These are phyloP conservation scores for Conticribra weissflogii DNA, from an alignment of 108 stramenopile genomes.

Conservation along the genomic window DNA sequence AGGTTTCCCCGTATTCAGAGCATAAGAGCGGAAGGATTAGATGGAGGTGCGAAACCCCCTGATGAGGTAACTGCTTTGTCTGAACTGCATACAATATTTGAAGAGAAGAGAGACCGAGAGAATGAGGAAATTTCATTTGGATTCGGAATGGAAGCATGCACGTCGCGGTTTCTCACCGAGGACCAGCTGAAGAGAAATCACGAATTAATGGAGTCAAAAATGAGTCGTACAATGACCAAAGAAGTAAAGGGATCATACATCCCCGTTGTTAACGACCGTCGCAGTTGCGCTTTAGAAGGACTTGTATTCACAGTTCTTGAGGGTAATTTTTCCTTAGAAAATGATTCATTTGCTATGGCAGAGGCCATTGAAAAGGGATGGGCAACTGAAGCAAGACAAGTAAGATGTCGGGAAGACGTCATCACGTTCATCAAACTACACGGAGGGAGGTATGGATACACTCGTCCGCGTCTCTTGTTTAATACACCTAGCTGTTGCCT, in stretches of 20 bases:
- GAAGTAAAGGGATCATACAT: constrained; percentile 37
- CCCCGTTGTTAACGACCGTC: constrained; percentile 12
- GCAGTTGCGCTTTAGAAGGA: constrained; percentile 50
- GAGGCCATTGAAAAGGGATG: constrained; percentile 71
- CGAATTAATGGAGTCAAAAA: constrained; percentile 46
- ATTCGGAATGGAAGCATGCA: constrained; percentile 10
- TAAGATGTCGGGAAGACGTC: constrained; percentile 60
- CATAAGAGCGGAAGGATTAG: constrained; percentile 57
- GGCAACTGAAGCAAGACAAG: constrained; percentile 49
- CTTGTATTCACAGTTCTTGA: constrained; percentile 65
- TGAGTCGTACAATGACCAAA: constrained; percentile 17
- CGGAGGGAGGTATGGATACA: constrained; percentile 63
- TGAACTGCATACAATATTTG: constrained; percentile 52
- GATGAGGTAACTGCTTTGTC: constrained; percentile 51
- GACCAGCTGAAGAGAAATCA: constrained; percentile 47
- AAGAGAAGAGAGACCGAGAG: constrained; percentile 39
- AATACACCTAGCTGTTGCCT: too few species aligned
- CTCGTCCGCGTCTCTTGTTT: too few species aligned
- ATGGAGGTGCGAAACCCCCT: constrained; percentile 49
- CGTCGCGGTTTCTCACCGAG: constrained; percentile 67
- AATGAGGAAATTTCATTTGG: constrained; percentile 23
- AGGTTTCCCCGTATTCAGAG: constrained; percentile 76
- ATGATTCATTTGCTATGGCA: constrained; percentile 54
- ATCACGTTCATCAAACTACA: constrained; percentile 66
- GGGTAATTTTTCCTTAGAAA: constrained; percentile 64